Percentiles rank a stretch among this genome's conserved stretches.
Conservation (phyloP, 441 rosid genomes). For the Capsella rubella region DNA sequence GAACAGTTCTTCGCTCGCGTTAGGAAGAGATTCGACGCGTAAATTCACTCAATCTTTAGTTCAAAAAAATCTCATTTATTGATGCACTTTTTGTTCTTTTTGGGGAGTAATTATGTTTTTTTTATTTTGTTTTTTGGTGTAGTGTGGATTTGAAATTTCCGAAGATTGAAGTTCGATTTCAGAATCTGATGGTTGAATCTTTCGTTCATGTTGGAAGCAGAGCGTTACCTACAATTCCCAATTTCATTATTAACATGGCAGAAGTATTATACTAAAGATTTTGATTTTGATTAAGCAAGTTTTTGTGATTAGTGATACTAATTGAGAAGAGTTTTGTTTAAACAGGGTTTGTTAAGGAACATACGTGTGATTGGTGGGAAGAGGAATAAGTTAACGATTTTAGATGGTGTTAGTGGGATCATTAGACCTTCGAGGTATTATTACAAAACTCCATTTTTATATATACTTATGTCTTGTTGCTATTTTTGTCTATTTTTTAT, state of each 20-base stretch:
- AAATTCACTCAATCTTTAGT: slow-evolving; percentile 19
- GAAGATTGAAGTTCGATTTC: slow-evolving; percentile 88
- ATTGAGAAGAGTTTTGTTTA: slow-evolving; percentile 11
- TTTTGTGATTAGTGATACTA: slow-evolving; percentile 1
- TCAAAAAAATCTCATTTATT: no score
- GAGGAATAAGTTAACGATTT: slow-evolving; percentile 83
- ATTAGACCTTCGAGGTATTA: slow-evolving; percentile 91
- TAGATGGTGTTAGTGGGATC: slow-evolving; percentile 78
- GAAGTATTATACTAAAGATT: slow-evolving; percentile 57
- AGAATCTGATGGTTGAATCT: slow-evolving; percentile 79
- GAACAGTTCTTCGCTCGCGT: slow-evolving; percentile 86
- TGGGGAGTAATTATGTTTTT: background rate
- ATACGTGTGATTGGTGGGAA: slow-evolving; percentile 60
- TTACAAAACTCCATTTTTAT: background rate
- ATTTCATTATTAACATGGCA: slow-evolving; percentile 86
- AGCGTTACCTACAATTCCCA: slow-evolving; percentile 95
- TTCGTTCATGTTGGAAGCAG: slow-evolving; percentile 95
- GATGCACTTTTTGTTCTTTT: background rate
- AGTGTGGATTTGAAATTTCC: slow-evolving; percentile 93
- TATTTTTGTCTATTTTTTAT: slow-evolving; percentile 13
- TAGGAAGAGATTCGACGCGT: slow-evolving; percentile 82
- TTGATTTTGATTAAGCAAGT: background rate
- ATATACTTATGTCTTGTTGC: background rate
- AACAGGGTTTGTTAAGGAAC: slow-evolving; percentile 76
- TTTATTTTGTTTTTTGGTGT: slow-evolving; percentile 24